Percentiles rank a stretch among this genome's conserved stretches.
Evolutionary conservation across 2,329 filamentous ascomycete species (phyloP).

Genomic region (Zymoseptoria crescenta): DNA sequence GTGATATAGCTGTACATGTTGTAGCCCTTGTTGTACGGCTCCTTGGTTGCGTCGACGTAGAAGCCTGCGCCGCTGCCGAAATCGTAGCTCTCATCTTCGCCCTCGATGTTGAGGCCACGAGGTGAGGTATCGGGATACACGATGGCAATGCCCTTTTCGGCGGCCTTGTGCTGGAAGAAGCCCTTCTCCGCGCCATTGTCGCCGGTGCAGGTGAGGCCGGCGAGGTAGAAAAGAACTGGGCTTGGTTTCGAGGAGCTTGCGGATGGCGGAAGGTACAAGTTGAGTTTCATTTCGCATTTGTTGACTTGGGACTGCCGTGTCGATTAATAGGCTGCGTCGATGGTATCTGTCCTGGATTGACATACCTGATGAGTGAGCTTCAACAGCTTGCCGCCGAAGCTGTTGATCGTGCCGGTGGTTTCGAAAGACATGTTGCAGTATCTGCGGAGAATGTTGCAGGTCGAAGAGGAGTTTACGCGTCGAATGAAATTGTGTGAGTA

Average conservation of each 20-base stretch:
- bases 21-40: conserved; percentile 71
- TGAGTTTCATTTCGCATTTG: conserved; percentile 82
- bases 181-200: conserved; percentile 72
- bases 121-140: conserved; percentile 94
- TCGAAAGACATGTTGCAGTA: conserved; percentile 65
- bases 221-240: conserved; percentile 86
- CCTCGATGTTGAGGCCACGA: conserved; percentile 67
- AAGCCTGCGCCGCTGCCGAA: conserved; percentile 90
- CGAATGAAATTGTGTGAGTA: neutral
- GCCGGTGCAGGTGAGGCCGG: conserved; percentile 87
- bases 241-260: conserved; percentile 56
- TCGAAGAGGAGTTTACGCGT: neutral
- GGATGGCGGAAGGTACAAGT: conserved; percentile 79
- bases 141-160: conserved; percentile 76
- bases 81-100: conserved; percentile 83
- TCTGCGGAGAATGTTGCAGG: neutral
- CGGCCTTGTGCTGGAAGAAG: conserved; percentile 82
- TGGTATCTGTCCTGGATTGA: neutral
- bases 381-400: conserved; percentile 87
- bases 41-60: conserved; percentile 77
- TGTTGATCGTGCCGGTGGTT: conserved; percentile 80
- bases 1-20: conserved; percentile 92
- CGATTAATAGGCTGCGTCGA: neutral
- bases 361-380: conserved; percentile 69
- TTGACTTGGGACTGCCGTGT: conserved; percentile 58